Conservation (phyloP, 768 basidiomycete species). For the Kockovaella imperatae region DNA sequence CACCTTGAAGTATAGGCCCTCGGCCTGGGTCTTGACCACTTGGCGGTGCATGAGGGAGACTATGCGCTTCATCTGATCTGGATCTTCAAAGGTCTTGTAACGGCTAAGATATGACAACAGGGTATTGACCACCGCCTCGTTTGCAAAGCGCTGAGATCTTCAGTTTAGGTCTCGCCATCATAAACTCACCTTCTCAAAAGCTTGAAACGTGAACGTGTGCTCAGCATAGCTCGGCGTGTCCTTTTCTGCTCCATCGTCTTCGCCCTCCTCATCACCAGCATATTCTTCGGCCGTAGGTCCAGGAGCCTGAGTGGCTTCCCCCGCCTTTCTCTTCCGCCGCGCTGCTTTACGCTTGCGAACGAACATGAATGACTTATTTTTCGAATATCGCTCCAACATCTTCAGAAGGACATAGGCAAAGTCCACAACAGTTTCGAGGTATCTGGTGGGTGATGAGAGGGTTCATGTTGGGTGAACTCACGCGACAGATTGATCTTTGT, state of each 20-base stretch:
- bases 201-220: constrained; percentile 83
- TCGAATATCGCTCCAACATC: constrained; percentile 84
- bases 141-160: constrained; percentile 69
- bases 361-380: constrained; percentile 62
- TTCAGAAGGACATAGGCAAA: constrained; percentile 75
- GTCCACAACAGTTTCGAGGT: constrained; percentile 77
- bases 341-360: constrained; percentile 59
- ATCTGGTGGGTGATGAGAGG: constrained; percentile 47
- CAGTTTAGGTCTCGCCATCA: background rate
- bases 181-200: constrained; percentile 70
- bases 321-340: constrained; percentile 46
- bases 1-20: constrained; percentile 92
- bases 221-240: constrained; percentile 61
- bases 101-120: constrained; percentile 72
- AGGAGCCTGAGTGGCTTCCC: constrained; percentile 9
- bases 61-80: constrained; percentile 82
- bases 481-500: constrained; percentile 61
- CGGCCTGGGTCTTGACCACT: constrained; percentile 81
- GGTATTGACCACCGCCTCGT: constrained; percentile 75
- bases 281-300: constrained; percentile 32
- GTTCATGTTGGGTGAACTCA: constrained; percentile 22
- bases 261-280: constrained; percentile 55
- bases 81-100: constrained; percentile 66
- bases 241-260: constrained; percentile 53
- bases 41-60: constrained; percentile 85